Evolutionary conservation across 331 rosid genomes (phyloP), one percentile per base, ranked within the genome.

Genomic region (Phaseolus coccineus): DNA sequence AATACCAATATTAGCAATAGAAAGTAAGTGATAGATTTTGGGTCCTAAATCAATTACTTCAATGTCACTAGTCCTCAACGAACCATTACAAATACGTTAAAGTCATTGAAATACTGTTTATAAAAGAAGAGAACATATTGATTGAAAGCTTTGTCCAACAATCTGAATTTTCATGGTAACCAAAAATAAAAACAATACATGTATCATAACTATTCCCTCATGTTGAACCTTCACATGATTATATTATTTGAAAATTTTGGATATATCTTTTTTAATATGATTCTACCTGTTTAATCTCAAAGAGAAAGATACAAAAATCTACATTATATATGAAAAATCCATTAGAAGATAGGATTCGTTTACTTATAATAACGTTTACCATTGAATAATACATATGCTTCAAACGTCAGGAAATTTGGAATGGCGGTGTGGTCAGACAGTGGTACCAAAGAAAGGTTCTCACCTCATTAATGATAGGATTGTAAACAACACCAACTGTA

Each of bases 401-500:
- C 44, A 59, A 51, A 69, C 16, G 53, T 42, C 2, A 30, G 30
- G 44, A 63, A 62, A 46, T 28, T 39, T 14, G 14, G 40, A 56
- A 76, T 42, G 31, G 22, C 27, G 19, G 58, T 30, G 7, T 11
- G 25, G 15, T 68, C 52, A 73, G 22, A 48, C 6, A 28, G 6
- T 59, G 8, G 12, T 24, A 8, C n/a, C 27, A 33, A 35, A 75
- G 37, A 70, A 80, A 46, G 73, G 78, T 47, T 59, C 87, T 87
- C 63, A 93, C 98, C 95, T 93, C 98, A 65, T 91, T 72, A 16
- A 90, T 86, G 8, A 93, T 88, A 31, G 98, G 98, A 78, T 93
- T 93, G 93, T 93, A 91, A 83, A 93, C 97, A 71, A 93, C 97
- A 69, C 97, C 98, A 37, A 93, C 86, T 1, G 91, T 85, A 44